These are phyloP conservation scores for Microascus cirrosus DNA, from an alignment of 2,329 filamentous ascomycete genomes.

Conservation along the genomic window DNA sequence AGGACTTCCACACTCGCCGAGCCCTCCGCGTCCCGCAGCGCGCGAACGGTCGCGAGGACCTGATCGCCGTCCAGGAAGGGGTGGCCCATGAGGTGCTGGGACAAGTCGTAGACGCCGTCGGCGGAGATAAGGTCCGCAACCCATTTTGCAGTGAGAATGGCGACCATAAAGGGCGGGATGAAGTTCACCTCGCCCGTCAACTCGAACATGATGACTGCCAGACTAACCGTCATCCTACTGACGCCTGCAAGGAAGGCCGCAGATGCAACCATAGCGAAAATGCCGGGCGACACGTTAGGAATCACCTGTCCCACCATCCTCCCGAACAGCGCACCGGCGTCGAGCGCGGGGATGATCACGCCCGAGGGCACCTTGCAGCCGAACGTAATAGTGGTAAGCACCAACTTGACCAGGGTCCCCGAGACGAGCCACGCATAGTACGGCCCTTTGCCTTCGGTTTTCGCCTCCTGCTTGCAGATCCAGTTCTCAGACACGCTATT, in stretches of 20 bases:
- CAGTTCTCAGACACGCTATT: slow-evolving; percentile 23
- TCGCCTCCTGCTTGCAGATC: slow-evolving; percentile 38
- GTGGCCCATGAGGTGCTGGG: slow-evolving; percentile 46
- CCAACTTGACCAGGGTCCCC: slow-evolving; percentile 40
- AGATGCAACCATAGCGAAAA: slow-evolving; percentile 50
- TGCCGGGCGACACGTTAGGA: slow-evolving; percentile 36
- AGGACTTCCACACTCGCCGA: slow-evolving; percentile 28
- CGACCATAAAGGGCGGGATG: slow-evolving; percentile 46
- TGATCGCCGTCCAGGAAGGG: slow-evolving; percentile 45
- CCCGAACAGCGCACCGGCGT: slow-evolving; percentile 46
- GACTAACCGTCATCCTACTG: slow-evolving; percentile 44
- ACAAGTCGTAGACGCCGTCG: slow-evolving; percentile 47
- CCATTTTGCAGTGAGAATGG: slow-evolving; percentile 49
- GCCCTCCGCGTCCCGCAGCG: slow-evolving; percentile 23
- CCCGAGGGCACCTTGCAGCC: slow-evolving; percentile 49
- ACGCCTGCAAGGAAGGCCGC: slow-evolving; percentile 48
- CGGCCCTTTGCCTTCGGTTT: slow-evolving; percentile 14
- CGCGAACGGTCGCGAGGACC: slow-evolving; percentile 19
- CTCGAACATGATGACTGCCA: slow-evolving; percentile 52
- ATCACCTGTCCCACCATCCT: slow-evolving; percentile 32
- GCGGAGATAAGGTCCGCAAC: slow-evolving; percentile 39
- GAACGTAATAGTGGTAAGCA: slow-evolving; percentile 46
- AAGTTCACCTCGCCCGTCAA: slow-evolving; percentile 48
- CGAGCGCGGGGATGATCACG: slow-evolving; percentile 48
- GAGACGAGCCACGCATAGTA: slow-evolving; percentile 41